These are phyloP conservation scores for Irpex sp. DNA, from an alignment of 1,284 basidiomycete genomes.

Conservation along the genomic window DNA sequence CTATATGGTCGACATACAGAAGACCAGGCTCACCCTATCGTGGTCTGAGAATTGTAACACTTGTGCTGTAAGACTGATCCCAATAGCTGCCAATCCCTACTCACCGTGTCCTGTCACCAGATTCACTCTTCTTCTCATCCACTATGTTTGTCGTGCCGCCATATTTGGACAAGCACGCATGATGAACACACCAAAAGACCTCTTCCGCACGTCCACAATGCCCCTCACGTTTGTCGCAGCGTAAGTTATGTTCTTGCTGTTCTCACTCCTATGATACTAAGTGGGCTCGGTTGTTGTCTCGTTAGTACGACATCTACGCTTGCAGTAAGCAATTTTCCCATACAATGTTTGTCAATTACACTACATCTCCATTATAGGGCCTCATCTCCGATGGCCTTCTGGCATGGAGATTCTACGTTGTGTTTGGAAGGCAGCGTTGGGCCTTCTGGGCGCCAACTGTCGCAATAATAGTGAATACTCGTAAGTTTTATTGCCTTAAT, in stretches of 20 bases:
- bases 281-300: neutral
- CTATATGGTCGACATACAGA: slow-evolving; percentile 18
- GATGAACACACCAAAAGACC: neutral
- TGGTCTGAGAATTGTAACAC: slow-evolving; percentile 15
- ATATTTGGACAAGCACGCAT: slow-evolving; percentile 9
- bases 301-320: slow-evolving; percentile 17
- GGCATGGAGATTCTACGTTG: slow-evolving; percentile 23
- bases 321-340: slow-evolving; percentile 9
- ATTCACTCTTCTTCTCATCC: slow-evolving; percentile 5
- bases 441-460: slow-evolving; percentile 18
- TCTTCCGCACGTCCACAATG: slow-evolving; percentile 4
- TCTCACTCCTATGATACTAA: neutral
- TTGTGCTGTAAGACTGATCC: slow-evolving; percentile 11
- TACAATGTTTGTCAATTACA: neutral
- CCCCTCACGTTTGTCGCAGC: slow-evolving; percentile 10
- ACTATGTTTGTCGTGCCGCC: slow-evolving; percentile 9
- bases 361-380: slow-evolving; percentile 12
- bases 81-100: neutral
- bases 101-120: neutral
- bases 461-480: slow-evolving; percentile 16
- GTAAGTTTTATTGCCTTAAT: slow-evolving; percentile 11
- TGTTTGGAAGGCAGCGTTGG: slow-evolving; percentile 16
- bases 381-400: slow-evolving; percentile 22
- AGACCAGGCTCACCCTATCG: neutral
- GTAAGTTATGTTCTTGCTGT: neutral